A percentile compares a stretch with the other conserved stretches of the same genome.
Evolutionary conservation across 225 moss, liverwort and hornwort genomes (phyloP).

Genomic region (Marchantia polymorpha): DNA sequence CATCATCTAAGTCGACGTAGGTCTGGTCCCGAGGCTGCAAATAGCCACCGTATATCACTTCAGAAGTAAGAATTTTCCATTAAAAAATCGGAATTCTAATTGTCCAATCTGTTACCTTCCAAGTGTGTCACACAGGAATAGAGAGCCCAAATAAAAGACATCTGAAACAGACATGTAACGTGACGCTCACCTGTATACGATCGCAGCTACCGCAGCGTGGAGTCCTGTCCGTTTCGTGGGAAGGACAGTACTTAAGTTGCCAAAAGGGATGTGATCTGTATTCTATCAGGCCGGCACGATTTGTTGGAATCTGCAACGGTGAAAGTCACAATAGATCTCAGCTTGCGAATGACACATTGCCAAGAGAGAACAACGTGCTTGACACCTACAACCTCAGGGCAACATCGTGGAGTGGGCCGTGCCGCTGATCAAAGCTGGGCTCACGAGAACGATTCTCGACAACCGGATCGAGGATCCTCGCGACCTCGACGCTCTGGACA

Average conservation of each 20-base stretch:
- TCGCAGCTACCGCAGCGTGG: conserved; percentile 94
- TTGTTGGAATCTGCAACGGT: conserved; percentile 70
- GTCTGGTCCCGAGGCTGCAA: conserved; percentile 60
- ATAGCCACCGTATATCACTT: not conserved
- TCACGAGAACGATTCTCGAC: conserved; percentile 20
- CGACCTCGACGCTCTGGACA: conserved; percentile 22
- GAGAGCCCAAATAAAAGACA: not conserved
- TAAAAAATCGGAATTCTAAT: not conserved
- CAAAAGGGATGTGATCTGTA: conserved; percentile 97
- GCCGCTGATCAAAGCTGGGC: conserved; percentile 22
- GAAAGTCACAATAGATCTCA: not conserved
- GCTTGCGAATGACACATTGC: not conserved
- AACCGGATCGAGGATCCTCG: conserved; percentile 22
- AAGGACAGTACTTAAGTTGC: conserved; percentile 88
- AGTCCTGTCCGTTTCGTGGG: conserved; percentile 80
- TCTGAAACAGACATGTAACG: not conserved
- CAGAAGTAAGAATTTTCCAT: not conserved
- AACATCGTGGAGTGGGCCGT: conserved; percentile 33
- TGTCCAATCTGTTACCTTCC: not conserved
- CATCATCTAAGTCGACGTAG: conserved; percentile 63
- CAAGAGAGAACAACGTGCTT: not conserved
- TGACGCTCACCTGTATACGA: conserved; percentile 72
- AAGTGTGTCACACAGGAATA: not conserved
- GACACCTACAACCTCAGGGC: conserved; percentile 7
- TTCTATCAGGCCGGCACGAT: conserved; percentile 74